Evolutionary conservation across 306 rosid genomes (phyloP), one percentile per base, ranked within the genome.

Genomic region (Cucurbita ficifolia): DNA sequence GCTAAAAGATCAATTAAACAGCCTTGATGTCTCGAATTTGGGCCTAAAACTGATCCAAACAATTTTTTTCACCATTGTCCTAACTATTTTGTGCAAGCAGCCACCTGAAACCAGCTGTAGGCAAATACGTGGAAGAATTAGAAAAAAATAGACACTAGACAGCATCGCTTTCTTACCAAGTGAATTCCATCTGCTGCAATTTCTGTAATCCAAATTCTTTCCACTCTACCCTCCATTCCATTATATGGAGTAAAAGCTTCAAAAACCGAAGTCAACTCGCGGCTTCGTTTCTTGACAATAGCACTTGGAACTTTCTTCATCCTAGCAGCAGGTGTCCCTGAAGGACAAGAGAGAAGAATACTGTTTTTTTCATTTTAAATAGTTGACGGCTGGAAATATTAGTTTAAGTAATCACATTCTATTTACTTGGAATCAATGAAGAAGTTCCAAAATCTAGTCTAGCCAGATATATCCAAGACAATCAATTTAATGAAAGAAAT

Each of bases 281-380:
- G 98, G 80, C 98, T 94, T 80, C 98, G 85, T 71, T 84, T 87
- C 87, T 94, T 94, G 84, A 94, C 97, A 76, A 86, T 70, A 77
- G 81, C 78, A 82, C 98, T 94, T 75, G 90, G 92, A 74, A 94
- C 97, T 82, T 94, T 94, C 77, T 86, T 94, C 99, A 94, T 94
- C 84, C 95, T 89, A 36, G 99, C 96, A 67, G 99, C 99, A 75
- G 99, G 99, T 46, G 99, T 94, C 73, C 99, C 99, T 94, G 59
- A 74, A 80, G 62, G 49, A 33, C 29, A 29, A 51, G 22, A 58
- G 42, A 33, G 45, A 33, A 53, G 48, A 17, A 73, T 45, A 42
- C 4, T 58, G 40, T 40, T 43, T 73, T 29, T 61, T 59, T 35
- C 42, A 10, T 38, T 52, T 58, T 42, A 65, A 42, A 65, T 21